Evolutionary conservation across 768 basidiomycete species (phyloP).

Genomic region (Phlegmacium glaucopus): DNA sequence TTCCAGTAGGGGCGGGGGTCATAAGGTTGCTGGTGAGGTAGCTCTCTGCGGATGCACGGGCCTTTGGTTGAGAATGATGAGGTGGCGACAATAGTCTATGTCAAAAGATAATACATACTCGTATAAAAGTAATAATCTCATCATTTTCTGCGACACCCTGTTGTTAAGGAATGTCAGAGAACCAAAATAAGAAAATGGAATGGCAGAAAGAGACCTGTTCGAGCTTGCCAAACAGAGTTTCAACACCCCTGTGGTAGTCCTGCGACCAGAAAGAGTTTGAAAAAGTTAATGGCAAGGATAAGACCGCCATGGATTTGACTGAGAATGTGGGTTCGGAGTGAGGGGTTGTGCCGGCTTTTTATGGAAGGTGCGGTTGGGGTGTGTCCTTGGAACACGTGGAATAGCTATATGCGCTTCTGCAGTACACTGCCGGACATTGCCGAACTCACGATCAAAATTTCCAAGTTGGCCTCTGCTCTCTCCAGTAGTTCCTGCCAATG

Average conservation of each 20-base stretch:
- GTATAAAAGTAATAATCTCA: slow-evolving; percentile 79
- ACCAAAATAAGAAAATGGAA: slow-evolving; percentile 7
- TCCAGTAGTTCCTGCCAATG: slow-evolving; percentile 36
- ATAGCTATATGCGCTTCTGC: too few relatives aligned
- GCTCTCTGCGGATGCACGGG: slow-evolving; percentile 68
- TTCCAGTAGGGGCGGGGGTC: slow-evolving; percentile 44
- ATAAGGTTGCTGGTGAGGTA: slow-evolving; percentile 59
- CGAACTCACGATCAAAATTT: slow-evolving; percentile 29
- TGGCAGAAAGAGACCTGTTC: slow-evolving; percentile 54
- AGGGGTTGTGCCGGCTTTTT: slow-evolving; percentile 13
- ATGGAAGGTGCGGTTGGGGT: not conserved
- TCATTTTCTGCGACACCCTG: slow-evolving; percentile 83
- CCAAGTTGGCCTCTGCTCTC: slow-evolving; percentile 5
- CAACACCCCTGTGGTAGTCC: slow-evolving; percentile 81
- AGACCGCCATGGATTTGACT: slow-evolving; percentile 69
- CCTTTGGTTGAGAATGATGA: slow-evolving; percentile 37
- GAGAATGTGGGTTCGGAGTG: slow-evolving; percentile 2
- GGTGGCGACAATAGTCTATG: not conserved
- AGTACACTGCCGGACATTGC: slow-evolving; percentile 17
- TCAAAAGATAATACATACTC: slow-evolving; percentile 43
- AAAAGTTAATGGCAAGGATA: slow-evolving; percentile 87
- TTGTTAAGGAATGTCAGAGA: slow-evolving; percentile 10
- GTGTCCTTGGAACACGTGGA: too few relatives aligned
- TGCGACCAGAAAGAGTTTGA: slow-evolving; percentile 95
- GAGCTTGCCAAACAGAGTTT: slow-evolving; percentile 71